Evolutionary conservation across 108 stramenopile genomes (phyloP).

Genomic region (Cyclostephanos invisitatus): DNA sequence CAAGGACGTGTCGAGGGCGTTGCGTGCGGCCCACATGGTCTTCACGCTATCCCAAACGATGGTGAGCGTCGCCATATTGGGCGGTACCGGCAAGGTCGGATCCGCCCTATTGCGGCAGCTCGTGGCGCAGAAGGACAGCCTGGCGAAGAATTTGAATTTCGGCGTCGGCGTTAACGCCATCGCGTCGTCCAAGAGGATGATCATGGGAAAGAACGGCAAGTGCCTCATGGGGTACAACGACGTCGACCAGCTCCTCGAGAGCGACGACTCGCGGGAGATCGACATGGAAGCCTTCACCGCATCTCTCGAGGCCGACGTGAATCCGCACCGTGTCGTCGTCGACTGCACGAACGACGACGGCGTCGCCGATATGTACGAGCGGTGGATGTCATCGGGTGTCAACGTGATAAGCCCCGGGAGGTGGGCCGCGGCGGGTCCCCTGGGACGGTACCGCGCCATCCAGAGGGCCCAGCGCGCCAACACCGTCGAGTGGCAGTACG

Average conservation of each 20-base stretch:
- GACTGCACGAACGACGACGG: slow-evolving; percentile 71
- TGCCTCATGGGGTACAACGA: slow-evolving; percentile 48
- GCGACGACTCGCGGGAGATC: slow-evolving; percentile 49
- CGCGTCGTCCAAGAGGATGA: slow-evolving; percentile 60
- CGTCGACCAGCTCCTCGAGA: slow-evolving; percentile 42
- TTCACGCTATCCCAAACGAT: slow-evolving; percentile 74
- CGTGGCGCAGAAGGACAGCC: slow-evolving; percentile 45
- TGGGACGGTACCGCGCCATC: slow-evolving; percentile 68
- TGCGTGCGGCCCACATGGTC: slow-evolving; percentile 86
- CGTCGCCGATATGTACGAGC: slow-evolving; percentile 62
- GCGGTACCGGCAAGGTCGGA: slow-evolving; percentile 63
- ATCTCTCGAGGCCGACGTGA: slow-evolving; percentile 63
- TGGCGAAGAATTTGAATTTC: slow-evolving; percentile 59
- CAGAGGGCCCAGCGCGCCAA: slow-evolving; percentile 50
- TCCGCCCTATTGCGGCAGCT: slow-evolving; percentile 59
- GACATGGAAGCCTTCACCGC: slow-evolving; percentile 64
- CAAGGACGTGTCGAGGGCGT: slow-evolving; percentile 70
- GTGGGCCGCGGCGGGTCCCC: slow-evolving; percentile 57
- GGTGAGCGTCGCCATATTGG: slow-evolving; percentile 61
- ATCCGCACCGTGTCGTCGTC: slow-evolving; percentile 79
- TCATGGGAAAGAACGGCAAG: slow-evolving; percentile 53
- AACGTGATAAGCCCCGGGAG: slow-evolving; percentile 77
- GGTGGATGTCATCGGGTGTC: slow-evolving; percentile 70
- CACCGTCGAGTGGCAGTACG: slow-evolving; percentile 65
- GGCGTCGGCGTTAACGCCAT: slow-evolving; percentile 53